A percentile compares a stretch with the other conserved stretches of the same genome.
Evolutionary conservation across 2,329 filamentous ascomycete genomes (phyloP).

Genomic region (Cladophialophora exuberans): DNA sequence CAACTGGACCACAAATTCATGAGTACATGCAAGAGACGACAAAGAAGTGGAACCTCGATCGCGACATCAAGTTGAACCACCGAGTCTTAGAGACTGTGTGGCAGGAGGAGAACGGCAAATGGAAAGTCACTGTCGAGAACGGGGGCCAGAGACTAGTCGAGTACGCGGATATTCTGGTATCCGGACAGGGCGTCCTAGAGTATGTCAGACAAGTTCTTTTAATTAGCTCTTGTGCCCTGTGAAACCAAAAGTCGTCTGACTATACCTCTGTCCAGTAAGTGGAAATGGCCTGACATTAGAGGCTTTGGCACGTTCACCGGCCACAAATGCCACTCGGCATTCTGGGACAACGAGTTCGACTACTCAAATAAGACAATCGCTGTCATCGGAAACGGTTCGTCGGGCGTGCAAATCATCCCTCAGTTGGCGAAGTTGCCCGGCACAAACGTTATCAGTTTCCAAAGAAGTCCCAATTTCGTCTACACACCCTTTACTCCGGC

Average conservation of each 20-base stretch:
- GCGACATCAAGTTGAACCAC: constrained; percentile 43
- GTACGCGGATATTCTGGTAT: constrained; percentile 42
- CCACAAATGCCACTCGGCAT: constrained; percentile 35
- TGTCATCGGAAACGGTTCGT: constrained; percentile 35
- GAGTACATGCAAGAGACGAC: constrained; percentile 46
- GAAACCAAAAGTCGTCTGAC: no score
- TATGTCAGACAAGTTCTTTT: no score
- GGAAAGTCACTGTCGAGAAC: constrained; percentile 40
- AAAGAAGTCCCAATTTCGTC: constrained; percentile 39
- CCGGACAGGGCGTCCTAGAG: constrained; percentile 35
- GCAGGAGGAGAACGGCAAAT: constrained; percentile 42
- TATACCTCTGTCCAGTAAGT: neutral
- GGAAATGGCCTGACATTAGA: constrained; percentile 27
- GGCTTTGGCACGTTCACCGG: constrained; percentile 37
- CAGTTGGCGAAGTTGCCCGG: constrained; percentile 28
- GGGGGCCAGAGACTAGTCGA: constrained; percentile 34
- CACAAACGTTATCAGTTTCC: constrained; percentile 37
- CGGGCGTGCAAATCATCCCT: constrained; percentile 37
- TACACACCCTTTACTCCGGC: constrained; percentile 34
- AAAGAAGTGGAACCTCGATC: constrained; percentile 45
- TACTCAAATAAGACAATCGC: constrained; percentile 35
- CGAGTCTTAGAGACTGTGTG: constrained; percentile 44
- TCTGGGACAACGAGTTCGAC: constrained; percentile 35
- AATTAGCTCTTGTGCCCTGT: no score
- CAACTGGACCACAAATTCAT: constrained; percentile 45